phyloP scores from a whole-genome alignment of 1,284 basidiomycete genomes.

The Caloboletus inedulis region DNA sequence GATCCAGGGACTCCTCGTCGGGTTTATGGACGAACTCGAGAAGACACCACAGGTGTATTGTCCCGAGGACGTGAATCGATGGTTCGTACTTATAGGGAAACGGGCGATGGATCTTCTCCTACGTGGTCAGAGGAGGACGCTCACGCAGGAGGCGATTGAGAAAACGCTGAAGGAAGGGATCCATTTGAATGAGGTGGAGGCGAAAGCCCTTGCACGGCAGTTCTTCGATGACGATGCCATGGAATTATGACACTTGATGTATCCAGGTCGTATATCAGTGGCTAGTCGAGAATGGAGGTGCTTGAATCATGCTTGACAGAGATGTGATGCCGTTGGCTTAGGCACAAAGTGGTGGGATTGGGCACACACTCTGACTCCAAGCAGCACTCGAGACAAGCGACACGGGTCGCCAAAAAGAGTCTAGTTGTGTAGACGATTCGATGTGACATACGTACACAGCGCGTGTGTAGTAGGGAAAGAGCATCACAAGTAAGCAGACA shows the following conservation, averaged over 20 bases:
- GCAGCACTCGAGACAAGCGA: background rate
- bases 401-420: background rate
- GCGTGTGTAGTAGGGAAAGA: slow-evolving; percentile 2
- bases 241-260: slow-evolving; percentile 2
- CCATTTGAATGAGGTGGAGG: slow-evolving; percentile 11
- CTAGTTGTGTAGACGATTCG: slow-evolving; percentile 14
- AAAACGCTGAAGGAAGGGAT: slow-evolving; percentile 14
- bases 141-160: slow-evolving; percentile 16
- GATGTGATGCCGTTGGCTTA: background rate
- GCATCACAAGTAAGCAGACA: slow-evolving; percentile 15
- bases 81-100: slow-evolving; percentile 21
- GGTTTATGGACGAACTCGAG: slow-evolving; percentile 8
- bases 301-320: background rate
- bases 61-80: slow-evolving; percentile 10
- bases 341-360: background rate
- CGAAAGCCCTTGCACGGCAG: slow-evolving; percentile 1
- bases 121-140: slow-evolving; percentile 1
- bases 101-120: slow-evolving; percentile 16
- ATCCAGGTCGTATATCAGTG: background rate
- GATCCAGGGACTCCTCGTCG: slow-evolving; percentile 12
- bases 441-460: slow-evolving; percentile 17
- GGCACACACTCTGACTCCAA: too few relatives aligned
- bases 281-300: background rate
- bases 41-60: background rate
- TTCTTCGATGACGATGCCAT: slow-evolving; percentile 17